These are phyloP conservation scores for Colletotrichum sp. DNA, from an alignment of 2,329 filamentous ascomycete species.

Conservation along the genomic window DNA sequence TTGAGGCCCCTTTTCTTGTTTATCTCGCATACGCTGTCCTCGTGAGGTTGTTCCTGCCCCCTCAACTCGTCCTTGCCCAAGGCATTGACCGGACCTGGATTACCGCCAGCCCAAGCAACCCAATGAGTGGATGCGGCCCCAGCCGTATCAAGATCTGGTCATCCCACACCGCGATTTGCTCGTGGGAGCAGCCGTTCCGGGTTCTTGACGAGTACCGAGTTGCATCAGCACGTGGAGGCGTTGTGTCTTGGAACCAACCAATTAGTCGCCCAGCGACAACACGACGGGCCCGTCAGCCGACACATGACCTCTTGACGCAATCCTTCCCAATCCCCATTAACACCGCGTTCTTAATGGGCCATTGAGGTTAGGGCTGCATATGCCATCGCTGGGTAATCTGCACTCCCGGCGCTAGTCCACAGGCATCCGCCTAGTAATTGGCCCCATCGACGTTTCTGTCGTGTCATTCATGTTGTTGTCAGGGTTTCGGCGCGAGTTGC, in stretches of 20 bases:
- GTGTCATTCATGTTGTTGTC: background rate
- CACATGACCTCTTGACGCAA: slow-evolving; percentile 4
- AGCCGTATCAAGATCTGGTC: background rate
- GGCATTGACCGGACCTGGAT: background rate
- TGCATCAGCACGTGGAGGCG: background rate
- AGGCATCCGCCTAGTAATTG: slow-evolving; percentile 14
- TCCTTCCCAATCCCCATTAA: background rate
- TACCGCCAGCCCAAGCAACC: background rate
- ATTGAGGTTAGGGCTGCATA: slow-evolving; percentile 20
- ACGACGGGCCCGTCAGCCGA: background rate
- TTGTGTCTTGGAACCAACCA: background rate
- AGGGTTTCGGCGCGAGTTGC: background rate
- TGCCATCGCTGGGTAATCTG: slow-evolving; percentile 14
- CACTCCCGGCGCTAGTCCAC: slow-evolving; percentile 13
- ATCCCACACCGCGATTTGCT: background rate
- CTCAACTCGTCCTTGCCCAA: background rate
- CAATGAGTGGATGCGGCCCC: background rate
- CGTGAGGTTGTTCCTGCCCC: background rate
- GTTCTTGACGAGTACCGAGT: background rate
- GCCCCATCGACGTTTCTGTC: background rate
- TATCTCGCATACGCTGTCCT: background rate
- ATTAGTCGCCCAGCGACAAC: background rate
- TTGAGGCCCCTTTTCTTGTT: background rate
- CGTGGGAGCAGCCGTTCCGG: background rate
- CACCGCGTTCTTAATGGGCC: slow-evolving; percentile 2